Percentiles rank a stretch among this genome's conserved stretches.
Evolutionary conservation across 192 early-diverging fungal genomes (phyloP).

Genomic region (Entomortierella parvispora): DNA sequence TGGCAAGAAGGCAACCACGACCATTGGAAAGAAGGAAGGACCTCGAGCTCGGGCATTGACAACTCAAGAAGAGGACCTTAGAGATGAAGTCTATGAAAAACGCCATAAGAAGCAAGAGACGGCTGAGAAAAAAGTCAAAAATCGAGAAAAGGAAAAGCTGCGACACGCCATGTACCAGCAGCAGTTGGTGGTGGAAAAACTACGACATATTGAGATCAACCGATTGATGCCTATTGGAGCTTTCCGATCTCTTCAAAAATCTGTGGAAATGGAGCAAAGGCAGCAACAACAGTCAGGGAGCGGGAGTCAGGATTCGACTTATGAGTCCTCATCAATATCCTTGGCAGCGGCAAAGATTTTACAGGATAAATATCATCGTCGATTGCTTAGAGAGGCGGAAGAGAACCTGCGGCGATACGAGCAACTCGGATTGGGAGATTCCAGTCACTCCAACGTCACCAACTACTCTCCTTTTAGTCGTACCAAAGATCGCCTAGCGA

Average conservation of each 20-base stretch:
- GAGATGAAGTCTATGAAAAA: conserved; percentile 59
- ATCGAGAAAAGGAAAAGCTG: conserved; percentile 64
- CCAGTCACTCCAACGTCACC: conserved; percentile 9
- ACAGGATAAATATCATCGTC: conserved; percentile 49
- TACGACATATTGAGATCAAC: conserved; percentile 60
- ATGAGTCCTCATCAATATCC: conserved; percentile 27
- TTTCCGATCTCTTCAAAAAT: conserved; percentile 47
- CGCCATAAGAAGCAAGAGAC: conserved; percentile 64
- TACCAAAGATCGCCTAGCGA: conserved; percentile 24
- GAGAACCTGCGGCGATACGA: conserved; percentile 58
- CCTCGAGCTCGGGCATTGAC: background rate
- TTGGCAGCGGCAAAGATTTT: conserved; percentile 28
- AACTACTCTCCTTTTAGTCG: conserved; percentile 32
- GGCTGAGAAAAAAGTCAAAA: conserved; percentile 66
- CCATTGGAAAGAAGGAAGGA: conserved; percentile 30
- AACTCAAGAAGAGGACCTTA: conserved; percentile 28
- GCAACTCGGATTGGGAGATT: conserved; percentile 55
- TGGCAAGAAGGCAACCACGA: conserved; percentile 26
- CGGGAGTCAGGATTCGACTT: background rate
- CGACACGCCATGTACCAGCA: conserved; percentile 66
- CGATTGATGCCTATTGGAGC: conserved; percentile 54
- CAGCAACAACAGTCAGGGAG: conserved; percentile 7
- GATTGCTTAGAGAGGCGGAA: conserved; percentile 59
- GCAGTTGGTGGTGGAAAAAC: conserved; percentile 57
- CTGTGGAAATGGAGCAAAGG: conserved; percentile 20